Base-by-base conservation (phyloP, 768 basidiomycete genomes). In the Boletus rufocinnamomeus region DNA sequence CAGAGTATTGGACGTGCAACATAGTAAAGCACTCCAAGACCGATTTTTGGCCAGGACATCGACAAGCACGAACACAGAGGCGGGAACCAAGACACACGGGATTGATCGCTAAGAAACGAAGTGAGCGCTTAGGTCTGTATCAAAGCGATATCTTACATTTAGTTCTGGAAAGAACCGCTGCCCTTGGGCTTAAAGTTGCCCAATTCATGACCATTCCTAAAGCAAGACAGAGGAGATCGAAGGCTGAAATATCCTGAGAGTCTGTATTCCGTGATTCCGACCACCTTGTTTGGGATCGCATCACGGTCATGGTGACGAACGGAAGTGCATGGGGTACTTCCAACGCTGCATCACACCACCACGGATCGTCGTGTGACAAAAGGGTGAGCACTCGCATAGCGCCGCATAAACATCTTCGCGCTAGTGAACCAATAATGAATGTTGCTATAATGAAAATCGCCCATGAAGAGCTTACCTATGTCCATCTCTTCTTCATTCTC, bases 151-250 rank as follows among this genome's bases (percentile, higher is more conserved):
- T 71, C 85, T 60, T 67, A 89, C 89, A 74, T 40, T 76, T 80
- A 14, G 77, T 75, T 43, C 80, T 77, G 10, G 84, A 69, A 3
- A 75, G 63, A 38, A 77, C 69, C 45, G 82, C 83, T 11, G 80
- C 78, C n/a, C 72, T 75, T 0, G 79, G 77, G n/a, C 79, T 74
- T 6, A 75, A 75, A 65, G 91, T 88, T 0, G 90, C 83, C 44
- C 93, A 75, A 69, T 92, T 93, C 52, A 89, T 90, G 41, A 93
- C 74, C 11, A 93, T 74, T 1, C 86, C 91, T 6, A 93, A 79
- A 7, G 85, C 81, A 28, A 93, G 84, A 69, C 90, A 93, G 6
- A 91, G 75, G 35, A 81, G 78, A 67, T 93, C 92, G n/a, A 89
- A 76, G 4, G 80, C 74, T 0, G 72, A 65, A 54, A 49, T 35